Evolutionary conservation across 768 basidiomycete genomes (phyloP), one percentile per base, ranked within the genome.

Genomic region (Lentinula sp.): DNA sequence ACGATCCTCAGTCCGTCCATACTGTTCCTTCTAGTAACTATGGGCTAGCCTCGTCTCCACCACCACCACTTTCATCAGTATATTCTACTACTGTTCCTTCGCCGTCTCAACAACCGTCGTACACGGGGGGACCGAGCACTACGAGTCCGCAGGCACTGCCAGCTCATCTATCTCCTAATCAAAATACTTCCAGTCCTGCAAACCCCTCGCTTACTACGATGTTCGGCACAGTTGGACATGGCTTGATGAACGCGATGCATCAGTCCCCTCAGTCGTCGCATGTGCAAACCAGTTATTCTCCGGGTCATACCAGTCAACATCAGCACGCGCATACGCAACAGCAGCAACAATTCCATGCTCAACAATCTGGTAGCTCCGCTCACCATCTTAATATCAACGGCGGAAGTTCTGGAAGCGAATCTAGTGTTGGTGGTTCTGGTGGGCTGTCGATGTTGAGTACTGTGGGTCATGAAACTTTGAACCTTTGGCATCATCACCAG

Each of bases 391-490:
- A 39, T 13, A 13, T 39, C 13, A 39, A 39, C 8, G 37, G 37
- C 13, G 37, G 28, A 28, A 28, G 8, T 39, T 39, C 37, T 39
- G 37, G 28, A 28, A 28, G 37, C 37, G 37, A 18, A 9, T 7
- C n/a, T 4, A 12, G 20, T 46, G 1, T 20, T 23, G n/a, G n/a
- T 20, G 45, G 45, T 46, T 48, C 64, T 59, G 43, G 37, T 28
- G 41, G 52, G 12, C 35, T 6, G 37, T 39, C 52, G 36, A 36
- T 54, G 15, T 18, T 54, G 35, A 54, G 18, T 37, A 15, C 52
- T 15, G 15, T 54, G 37, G 52, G 18, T 20, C 66, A 67, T 36
- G 63, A 48, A 39, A 43, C 63, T 43, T 41, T 50, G 53, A 55
- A 53, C 37, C 32, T 57, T n/a, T 54, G 33, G 23, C 48, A 46